Evolutionary conservation across 352 stramenopile species (phyloP), one percentile per base, ranked within the genome.

Genomic region (Chrysophaeum taylorii): DNA sequence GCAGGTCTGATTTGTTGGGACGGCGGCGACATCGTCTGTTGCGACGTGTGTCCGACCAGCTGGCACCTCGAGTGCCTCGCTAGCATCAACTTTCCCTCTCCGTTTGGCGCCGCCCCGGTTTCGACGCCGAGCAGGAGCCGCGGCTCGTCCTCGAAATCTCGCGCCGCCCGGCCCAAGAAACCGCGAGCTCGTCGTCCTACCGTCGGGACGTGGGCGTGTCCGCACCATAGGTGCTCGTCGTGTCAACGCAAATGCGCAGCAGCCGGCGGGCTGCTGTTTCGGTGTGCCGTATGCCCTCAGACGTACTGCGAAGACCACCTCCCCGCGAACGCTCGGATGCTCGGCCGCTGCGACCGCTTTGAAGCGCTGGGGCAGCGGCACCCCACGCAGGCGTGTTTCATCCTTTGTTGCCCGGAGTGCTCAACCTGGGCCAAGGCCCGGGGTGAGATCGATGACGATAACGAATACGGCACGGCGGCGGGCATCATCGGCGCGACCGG

Each of bases 291-390:
- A 33, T 81, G 76, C 64, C 52, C 57, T 37, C n/a, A 62, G 2
- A 39, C 73, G 25, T 81, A 61, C 54, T 81, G 76, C 72, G 74
- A 80, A 64, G 76, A 81, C 41, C 76, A 72, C 54, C 29, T 80
- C 0, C 76, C 72, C 0, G 7, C 12, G 1, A 63, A 79, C 29
- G 23, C 39, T 36, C 2, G 50, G 18, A 48, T 70, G 21, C 50
- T 64, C 31, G 72, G 67, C 54, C 16, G n/a, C n/a, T 64, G 75
- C n/a, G 68, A 79, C 25, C 75, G 78, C 0, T 78, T 88, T 50
- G 79, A 89, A 48, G 69, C 78, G 15, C 70, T 88, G 14, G 80
- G 81, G 2, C 89, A 85, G 68, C 64, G 77, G 41, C 73, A 75
- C 4, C 78, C 73, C 36, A 78, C 83, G 41, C 68, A 82, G 36